Conservation (phyloP, 1,139 yeast genomes). For the Suhomyces guaymorum region DNA sequence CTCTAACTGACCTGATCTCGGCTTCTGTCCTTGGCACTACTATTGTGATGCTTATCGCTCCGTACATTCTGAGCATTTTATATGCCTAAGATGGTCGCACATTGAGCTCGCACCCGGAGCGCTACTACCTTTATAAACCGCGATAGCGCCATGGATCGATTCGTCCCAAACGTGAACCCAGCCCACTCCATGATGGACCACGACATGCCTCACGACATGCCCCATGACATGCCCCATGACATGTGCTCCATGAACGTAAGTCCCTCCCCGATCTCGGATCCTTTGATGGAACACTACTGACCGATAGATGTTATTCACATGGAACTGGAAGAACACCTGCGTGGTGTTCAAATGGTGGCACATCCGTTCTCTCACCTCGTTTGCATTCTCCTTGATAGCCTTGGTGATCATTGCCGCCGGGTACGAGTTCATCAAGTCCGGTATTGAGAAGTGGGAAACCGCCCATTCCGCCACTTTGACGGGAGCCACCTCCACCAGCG, state of each 20-base stretch:
- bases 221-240: constrained; percentile 34
- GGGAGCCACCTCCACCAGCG: constrained; percentile 19
- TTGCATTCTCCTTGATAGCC: constrained; percentile 53
- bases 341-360: constrained; percentile 82
- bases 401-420: constrained; percentile 54
- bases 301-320: constrained; percentile 71
- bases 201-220: constrained; percentile 31
- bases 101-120: background rate
- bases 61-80: constrained; percentile 7
- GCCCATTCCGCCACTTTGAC: constrained; percentile 16
- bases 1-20: background rate
- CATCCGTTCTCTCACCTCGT: constrained; percentile 51
- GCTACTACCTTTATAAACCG: background rate
- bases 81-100: background rate
- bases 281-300: constrained; percentile 5
- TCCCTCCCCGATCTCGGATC: constrained; percentile 10
- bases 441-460: constrained; percentile 35
- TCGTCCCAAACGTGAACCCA: background rate
- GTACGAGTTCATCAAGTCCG: constrained; percentile 58
- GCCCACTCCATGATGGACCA: constrained; percentile 24
- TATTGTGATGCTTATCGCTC: no score
- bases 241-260: constrained; percentile 63
- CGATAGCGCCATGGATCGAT: constrained; percentile 1
- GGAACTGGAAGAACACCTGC: constrained; percentile 75
- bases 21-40: background rate